Evolutionary conservation across 495 filamentous ascomycete species (phyloP).

Genomic region (Hypoxylon fragiforme): DNA sequence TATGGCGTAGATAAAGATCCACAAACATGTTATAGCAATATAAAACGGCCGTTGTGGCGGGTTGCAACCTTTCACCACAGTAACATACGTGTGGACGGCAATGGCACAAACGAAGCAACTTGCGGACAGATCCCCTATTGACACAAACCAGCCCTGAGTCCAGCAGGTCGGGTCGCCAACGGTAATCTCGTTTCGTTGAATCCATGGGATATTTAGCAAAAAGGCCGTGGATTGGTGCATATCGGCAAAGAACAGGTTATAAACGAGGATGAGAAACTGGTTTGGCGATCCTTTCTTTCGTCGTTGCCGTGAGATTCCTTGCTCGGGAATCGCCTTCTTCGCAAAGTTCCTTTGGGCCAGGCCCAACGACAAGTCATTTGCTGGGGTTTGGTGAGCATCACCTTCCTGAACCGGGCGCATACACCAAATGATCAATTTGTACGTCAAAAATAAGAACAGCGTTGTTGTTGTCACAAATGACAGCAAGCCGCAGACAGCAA

Average conservation of each 20-base stretch:
- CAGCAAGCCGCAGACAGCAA: conserved; percentile 60
- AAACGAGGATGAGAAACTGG: conserved; percentile 74
- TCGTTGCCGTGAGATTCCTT: conserved; percentile 1
- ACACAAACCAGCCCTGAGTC: conserved; percentile 71
- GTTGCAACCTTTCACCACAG: conserved; percentile 62
- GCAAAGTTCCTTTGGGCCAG: conserved; percentile 24
- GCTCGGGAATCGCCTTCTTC: conserved; percentile 21
- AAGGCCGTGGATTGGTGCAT: conserved; percentile 72
- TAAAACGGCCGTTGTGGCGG: conserved; percentile 60
- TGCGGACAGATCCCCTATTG: conserved; percentile 68
- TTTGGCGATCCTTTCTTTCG: conserved; percentile 48
- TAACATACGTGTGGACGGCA: conserved; percentile 68
- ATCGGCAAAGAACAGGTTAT: conserved; percentile 74
- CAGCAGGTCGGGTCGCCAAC: conserved; percentile 64
- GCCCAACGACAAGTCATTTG: conserved; percentile 28
- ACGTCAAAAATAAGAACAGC: conserved; percentile 60
- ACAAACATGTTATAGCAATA: conserved; percentile 52
- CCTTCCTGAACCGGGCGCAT: conserved; percentile 4
- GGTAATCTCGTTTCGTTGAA: conserved; percentile 56
- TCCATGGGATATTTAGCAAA: conserved; percentile 66
- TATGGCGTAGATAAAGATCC: conserved; percentile 63
- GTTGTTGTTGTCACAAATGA: conserved; percentile 59
- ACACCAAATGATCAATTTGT: conserved; percentile 61
- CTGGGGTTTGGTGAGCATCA: conserved; percentile 13
- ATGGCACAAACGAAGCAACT: conserved; percentile 73